Evolutionary conservation across 192 early-diverging fungal species (phyloP), one percentile per base, ranked within the genome.

Genomic region (Gamsiella multidivaricata): DNA sequence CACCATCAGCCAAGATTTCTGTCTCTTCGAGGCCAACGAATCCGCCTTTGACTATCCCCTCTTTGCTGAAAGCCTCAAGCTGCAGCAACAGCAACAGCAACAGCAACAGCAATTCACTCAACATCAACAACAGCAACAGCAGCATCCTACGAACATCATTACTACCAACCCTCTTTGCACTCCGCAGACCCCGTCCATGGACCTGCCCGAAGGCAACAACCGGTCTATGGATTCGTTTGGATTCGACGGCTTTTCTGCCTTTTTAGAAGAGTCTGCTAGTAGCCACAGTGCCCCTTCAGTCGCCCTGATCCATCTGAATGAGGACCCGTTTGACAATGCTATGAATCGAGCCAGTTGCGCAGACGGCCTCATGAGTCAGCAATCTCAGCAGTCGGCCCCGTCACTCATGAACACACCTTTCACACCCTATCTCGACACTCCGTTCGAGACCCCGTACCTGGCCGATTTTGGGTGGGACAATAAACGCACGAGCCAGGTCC

Each of bases 11-110:
- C 52, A 42, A 22, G 69, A 71, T 36, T 71, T 71, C 45, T 60
- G 52, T 43, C 69, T 71, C 54, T 71, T 63, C 39, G 69, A 61
- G 15, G 32, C 61, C 25, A 53, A 63, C 20, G 60, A 62, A n/a
- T 17, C 59, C 17, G 43, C 60, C 18, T 71, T 71, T 37, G 69
- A 71, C 46, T 71, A 63, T 22, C 69, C 69, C 0, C 61, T 71
- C 54, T 71, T 71, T 71, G 15, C 37, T 28, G 51, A 58, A 18
- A 52, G 20, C 26, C 11, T 36, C 29, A 61, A 71, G 28, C 34
- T 55, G 43, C 54, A 67, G n/a, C 46, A 67, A 28, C 67, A 60
- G 12, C 67, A 52, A 6, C 42, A 3, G 22, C 49, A 60, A 29
- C 54, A 49, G 32, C 68, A 61, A 2, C 53, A 62, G 22, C 69